Evolutionary conservation across 2,329 filamentous ascomycete species (phyloP).

Genomic region (Stagonosporopsis vannaccii): DNA sequence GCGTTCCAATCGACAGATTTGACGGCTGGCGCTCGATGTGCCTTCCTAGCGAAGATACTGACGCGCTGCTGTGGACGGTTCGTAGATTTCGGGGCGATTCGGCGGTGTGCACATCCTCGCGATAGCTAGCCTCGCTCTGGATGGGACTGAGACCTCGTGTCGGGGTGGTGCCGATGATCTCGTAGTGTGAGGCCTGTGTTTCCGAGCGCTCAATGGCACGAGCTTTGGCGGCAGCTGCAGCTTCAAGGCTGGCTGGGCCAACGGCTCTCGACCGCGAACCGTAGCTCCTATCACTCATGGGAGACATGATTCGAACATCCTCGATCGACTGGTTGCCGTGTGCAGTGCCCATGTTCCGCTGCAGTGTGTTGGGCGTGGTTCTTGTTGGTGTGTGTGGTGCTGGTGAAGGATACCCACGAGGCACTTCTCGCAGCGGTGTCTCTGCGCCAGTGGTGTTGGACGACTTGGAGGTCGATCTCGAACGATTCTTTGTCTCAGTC

Average conservation of each 20-base stretch:
- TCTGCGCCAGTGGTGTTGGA: constrained; percentile 59
- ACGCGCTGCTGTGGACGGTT: constrained; percentile 54
- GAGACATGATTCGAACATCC: constrained; percentile 56
- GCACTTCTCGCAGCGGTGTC: constrained; percentile 68
- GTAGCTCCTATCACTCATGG: constrained; percentile 55
- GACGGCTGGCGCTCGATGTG: constrained; percentile 61
- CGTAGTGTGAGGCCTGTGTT: constrained; percentile 47
- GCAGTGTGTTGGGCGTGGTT: constrained; percentile 64
- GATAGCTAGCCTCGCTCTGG: constrained; percentile 87
- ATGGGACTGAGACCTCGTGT: constrained; percentile 82
- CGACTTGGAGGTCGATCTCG: constrained; percentile 66
- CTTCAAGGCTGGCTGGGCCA: constrained; percentile 32
- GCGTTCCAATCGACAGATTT: constrained; percentile 65
- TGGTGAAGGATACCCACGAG: constrained; percentile 66
- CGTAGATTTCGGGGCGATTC: constrained; percentile 56
- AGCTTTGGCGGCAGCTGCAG: constrained; percentile 49
- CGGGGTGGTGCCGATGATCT: constrained; percentile 43
- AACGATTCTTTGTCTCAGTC: constrained; percentile 66
- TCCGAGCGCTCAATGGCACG: constrained; percentile 45
- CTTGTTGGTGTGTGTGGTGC: constrained; percentile 68
- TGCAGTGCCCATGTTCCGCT: constrained; percentile 69
- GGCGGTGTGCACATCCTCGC: constrained; percentile 31
- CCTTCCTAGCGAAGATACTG: constrained; percentile 69
- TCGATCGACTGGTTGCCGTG: constrained; percentile 66
- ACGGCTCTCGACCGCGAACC: constrained; percentile 42